phyloP scores from a whole-genome alignment of 768 basidiomycete genomes.

The Leccinum barrowsii region DNA sequence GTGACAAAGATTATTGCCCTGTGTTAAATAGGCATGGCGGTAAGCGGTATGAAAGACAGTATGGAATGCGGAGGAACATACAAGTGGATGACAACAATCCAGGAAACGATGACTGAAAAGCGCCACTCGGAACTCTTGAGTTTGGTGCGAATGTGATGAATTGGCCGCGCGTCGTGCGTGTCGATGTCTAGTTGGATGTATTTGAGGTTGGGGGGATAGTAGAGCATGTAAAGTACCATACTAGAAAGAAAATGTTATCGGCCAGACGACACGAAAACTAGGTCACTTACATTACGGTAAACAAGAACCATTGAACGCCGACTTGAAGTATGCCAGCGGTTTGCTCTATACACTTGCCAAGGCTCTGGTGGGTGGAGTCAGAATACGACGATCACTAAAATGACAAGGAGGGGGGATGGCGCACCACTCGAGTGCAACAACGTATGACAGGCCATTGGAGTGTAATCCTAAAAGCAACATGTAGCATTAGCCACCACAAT shows the following conservation, averaged over 20 bases:
- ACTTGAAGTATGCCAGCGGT: constrained; percentile 84
- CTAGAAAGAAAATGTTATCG: constrained; percentile 36
- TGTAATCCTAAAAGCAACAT: constrained; percentile 53
- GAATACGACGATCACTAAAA: background rate
- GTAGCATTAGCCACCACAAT: background rate
- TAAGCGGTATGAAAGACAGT: background rate
- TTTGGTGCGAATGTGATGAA: constrained; percentile 42
- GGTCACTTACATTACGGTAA: constrained; percentile 72
- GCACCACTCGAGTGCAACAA: constrained; percentile 76
- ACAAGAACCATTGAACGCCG: constrained; percentile 77
- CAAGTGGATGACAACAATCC: constrained; percentile 73
- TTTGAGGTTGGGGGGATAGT: constrained; percentile 86
- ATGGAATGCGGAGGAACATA: constrained; percentile 35
- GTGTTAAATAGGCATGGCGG: background rate
- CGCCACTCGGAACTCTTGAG: constrained; percentile 69
- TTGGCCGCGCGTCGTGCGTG: constrained; percentile 39
- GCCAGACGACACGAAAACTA: background rate
- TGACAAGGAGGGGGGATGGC: constrained; percentile 27
- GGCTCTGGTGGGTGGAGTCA: constrained; percentile 42
- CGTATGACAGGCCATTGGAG: constrained; percentile 80
- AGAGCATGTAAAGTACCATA: constrained; percentile 85
- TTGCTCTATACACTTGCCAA: constrained; percentile 72
- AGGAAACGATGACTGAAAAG: constrained; percentile 70
- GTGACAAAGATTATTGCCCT: constrained; percentile 49
- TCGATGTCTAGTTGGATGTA: constrained; percentile 48